Percentiles rank a stretch among this genome's conserved stretches.
Conservation (phyloP, 1,139 yeast species). For the Kurtzmaniella natalensis region DNA sequence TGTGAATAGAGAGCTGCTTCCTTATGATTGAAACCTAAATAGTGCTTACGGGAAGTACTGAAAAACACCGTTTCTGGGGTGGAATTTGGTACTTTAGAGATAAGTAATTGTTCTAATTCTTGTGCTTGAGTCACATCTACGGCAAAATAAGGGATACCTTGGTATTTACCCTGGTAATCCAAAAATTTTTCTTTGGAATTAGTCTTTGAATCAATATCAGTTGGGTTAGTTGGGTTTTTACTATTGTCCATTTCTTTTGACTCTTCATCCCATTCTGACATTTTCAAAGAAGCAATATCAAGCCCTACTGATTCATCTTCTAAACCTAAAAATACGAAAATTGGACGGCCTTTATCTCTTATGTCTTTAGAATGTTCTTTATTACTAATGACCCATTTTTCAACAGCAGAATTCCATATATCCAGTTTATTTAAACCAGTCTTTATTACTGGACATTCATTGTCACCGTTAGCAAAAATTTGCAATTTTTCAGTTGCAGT, state of each 20-base stretch:
- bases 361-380: constrained; percentile 29
- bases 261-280: constrained; percentile 17
- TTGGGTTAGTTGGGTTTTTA: too few relatives aligned
- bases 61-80: constrained; percentile 21
- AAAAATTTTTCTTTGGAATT: constrained; percentile 27
- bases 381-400: constrained; percentile 28
- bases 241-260: too few relatives aligned
- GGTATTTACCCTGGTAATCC: constrained; percentile 47
- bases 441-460: constrained; percentile 13
- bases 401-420: constrained; percentile 21
- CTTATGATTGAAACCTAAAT: constrained; percentile 30
- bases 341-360: constrained; percentile 34
- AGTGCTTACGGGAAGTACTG: constrained; percentile 33
- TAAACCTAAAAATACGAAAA: constrained; percentile 63
- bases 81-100: constrained; percentile 14
- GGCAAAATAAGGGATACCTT: constrained; percentile 75
- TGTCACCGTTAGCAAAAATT: constrained; percentile 33
- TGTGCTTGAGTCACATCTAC: constrained; percentile 53
- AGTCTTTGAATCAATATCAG: too few relatives aligned
- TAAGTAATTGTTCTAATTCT: constrained; percentile 19
- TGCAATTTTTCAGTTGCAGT: constrained; percentile 25
- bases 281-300: constrained; percentile 26
- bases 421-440: constrained; percentile 16
- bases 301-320: constrained; percentile 50
- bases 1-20: constrained; percentile 74